These are phyloP conservation scores for Epithele typhae DNA, from an alignment of 768 basidiomycete species.

Conservation along the genomic window DNA sequence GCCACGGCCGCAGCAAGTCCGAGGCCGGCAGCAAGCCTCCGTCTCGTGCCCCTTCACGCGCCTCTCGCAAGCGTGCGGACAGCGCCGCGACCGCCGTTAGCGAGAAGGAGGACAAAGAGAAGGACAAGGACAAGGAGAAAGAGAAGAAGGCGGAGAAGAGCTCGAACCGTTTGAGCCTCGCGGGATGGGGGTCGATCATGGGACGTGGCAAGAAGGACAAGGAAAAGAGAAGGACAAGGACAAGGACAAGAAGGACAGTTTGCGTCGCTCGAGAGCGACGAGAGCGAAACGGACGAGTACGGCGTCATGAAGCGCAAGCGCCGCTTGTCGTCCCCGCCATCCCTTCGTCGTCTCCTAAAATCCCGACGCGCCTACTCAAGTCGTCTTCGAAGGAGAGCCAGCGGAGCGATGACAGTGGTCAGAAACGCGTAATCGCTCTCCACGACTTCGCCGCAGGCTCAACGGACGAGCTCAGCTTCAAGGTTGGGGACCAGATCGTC, in stretches of 20 bases:
- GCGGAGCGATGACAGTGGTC: slow-evolving; percentile 34
- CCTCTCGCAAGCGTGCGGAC: slow-evolving; percentile 62
- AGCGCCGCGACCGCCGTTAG: slow-evolving; percentile 42
- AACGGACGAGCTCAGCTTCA: slow-evolving; percentile 75
- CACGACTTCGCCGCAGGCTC: slow-evolving; percentile 68
- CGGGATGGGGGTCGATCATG: slow-evolving; percentile 62
- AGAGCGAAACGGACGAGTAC: slow-evolving; percentile 1
- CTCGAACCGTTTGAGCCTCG: slow-evolving; percentile 37
- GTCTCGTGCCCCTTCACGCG: slow-evolving; percentile 54
- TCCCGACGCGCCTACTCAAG: slow-evolving; percentile 41
- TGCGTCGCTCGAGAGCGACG: slow-evolving; percentile 13
- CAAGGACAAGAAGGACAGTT: slow-evolving; percentile 33
- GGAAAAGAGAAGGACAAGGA: slow-evolving; percentile 51
- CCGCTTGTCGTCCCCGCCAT: slow-evolving; percentile 8
- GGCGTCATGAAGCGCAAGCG: slow-evolving; percentile 10
- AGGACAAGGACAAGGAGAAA: no score
- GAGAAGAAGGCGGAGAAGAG: slow-evolving; percentile 29
- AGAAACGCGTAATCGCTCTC: slow-evolving; percentile 56
- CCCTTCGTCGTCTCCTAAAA: slow-evolving; percentile 19
- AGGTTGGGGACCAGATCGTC: slow-evolving; percentile 66
- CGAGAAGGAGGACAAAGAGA: slow-evolving; percentile 37
- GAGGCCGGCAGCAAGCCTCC: slow-evolving; percentile 37
- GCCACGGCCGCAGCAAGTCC: slow-evolving; percentile 35
- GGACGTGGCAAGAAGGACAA: slow-evolving; percentile 54
- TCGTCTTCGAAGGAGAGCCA: slow-evolving; percentile 34